Evolutionary conservation across 1,284 basidiomycete genomes (phyloP), one percentile per base, ranked within the genome.

Genomic region (Cryptococcus deneoformans): DNA sequence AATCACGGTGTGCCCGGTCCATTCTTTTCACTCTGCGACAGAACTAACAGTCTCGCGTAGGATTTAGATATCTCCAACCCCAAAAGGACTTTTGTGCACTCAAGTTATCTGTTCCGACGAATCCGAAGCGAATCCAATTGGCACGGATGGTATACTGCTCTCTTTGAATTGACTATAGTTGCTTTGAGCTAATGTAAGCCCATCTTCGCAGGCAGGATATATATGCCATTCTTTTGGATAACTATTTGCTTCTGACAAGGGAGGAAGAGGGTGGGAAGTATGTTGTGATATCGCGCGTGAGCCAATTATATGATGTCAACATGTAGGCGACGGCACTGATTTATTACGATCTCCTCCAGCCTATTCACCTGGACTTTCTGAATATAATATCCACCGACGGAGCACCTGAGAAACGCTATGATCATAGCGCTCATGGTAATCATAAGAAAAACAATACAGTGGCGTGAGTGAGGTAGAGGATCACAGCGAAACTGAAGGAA

Each of bases 11-110:
- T 60, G 81, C 61, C 20, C 20, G 20, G 20, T 20, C 20, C 20
- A 20, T 20, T 20, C 20, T 20, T 20, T 20, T 20, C 20, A 51
- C 14, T 20, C 46, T 8, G 46, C 52, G 53, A 37, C 10, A 50
- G 11, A 10, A 10, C 48, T 46, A 20, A 40, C 58, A 48, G 40
- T 29, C 20, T 20, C n/a, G 20, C 11, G 39, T 58, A 91, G 89
- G 88, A 91, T 65, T 79, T 92, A 79, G 88, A 90, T 65, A 77
- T 88, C 36, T 44, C 54, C 7, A 86, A 42, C n/a, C 40, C 40
- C 40, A 42, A 42, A 42, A 42, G 40, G n/a, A 47, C 20, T 24
- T 24, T 47, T 12, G 14, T 47, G 14, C 46, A 47, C 12, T 12
- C 12, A 7, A 5, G n/a, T 8, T 12, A 47, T 47, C 8, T 47